A percentile compares a stretch with the other conserved stretches of the same genome.
phyloP scores from a whole-genome alignment of 257 asterid species.

The Coffea canephora region DNA sequence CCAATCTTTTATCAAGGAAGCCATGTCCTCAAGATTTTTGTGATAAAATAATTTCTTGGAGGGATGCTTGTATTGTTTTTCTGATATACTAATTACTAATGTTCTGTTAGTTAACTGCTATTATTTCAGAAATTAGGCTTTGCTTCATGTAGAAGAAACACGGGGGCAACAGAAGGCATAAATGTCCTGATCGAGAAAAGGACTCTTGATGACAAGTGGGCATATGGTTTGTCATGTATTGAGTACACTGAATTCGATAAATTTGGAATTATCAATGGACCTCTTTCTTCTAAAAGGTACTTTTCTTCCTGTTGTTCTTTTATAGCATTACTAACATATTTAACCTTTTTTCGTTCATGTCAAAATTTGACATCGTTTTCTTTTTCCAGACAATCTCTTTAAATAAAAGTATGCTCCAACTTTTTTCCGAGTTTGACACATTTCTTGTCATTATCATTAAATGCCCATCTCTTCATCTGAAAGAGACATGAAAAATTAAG shows the following conservation, averaged over 20 bases:
- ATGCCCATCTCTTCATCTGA: background rate
- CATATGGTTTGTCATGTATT: slow-evolving; percentile 86
- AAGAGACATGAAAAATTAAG: background rate
- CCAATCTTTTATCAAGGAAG: background rate
- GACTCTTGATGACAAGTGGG: slow-evolving; percentile 78
- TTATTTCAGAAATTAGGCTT: slow-evolving; percentile 86
- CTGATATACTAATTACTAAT: background rate
- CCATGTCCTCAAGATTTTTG: background rate
- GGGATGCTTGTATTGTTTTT: background rate
- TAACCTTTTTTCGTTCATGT: background rate
- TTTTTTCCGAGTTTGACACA: background rate
- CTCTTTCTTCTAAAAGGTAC: slow-evolving; percentile 57
- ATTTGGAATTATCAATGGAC: slow-evolving; percentile 59
- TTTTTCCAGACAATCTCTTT: background rate
- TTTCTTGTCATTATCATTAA: background rate
- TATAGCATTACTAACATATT: background rate
- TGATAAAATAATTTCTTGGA: background rate
- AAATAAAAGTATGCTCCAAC: background rate
- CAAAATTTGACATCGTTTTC: background rate
- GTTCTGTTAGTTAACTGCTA: slow-evolving; percentile 8
- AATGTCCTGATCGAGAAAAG: slow-evolving; percentile 88
- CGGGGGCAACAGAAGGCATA: slow-evolving; percentile 97
- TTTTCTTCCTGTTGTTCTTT: slow-evolving; percentile 16
- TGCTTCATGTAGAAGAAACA: slow-evolving; percentile 80
- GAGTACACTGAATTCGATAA: slow-evolving; percentile 97